Evolutionary conservation across 129 eudicot genomes (phyloP), one percentile per base, ranked within the genome.

Genomic region (Dittrichia graveolens): DNA sequence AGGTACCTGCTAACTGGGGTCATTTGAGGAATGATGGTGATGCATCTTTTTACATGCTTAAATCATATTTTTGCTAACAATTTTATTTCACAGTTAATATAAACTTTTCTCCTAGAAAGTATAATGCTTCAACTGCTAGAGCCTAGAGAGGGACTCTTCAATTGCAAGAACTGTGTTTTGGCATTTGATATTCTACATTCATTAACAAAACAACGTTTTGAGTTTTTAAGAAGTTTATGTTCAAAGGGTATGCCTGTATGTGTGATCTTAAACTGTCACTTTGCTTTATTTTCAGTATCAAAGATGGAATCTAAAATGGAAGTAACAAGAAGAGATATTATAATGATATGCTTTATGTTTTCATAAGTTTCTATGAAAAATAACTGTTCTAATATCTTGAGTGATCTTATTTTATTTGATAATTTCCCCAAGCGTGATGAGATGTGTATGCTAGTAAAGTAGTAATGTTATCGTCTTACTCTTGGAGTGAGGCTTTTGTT

Each of bases 1-100:
- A 87, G 89, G 93, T 87, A 83, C 60, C 4, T 45, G 37, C 54
- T 45, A 49, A 9, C 37, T 65, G 61, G 8, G 14, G 15, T 68
- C 47, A 37, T 61, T 48, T 49, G 7, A 53, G 40, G 69, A 58
- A 73, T 50, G 34, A 43, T 52, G 56, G 14, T 78, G 40, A 31
- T 52, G 35, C 16, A 50, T 69, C 5, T 39, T 53, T 5, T 13
- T 65, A 67, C 10, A 0, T 34, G 41, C 12, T 24, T 67, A 1
- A 67, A 67, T 47, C 3, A 46, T 47, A 12, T 65, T 18, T 3
- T 9, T 31, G 15, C 55, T 65, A 43, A 65, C 24, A 12, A 6
- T 67, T 47, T 8, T 67, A 48, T 38, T n/a, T 35, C 72, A 67
- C 59, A 47, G 45, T 67, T 13, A 37, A 8, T n/a, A 15, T 67